Evolutionary conservation across 345 rosid genomes (phyloP), one percentile per base, ranked within the genome.

Genomic region (Hibiscus trionum): DNA sequence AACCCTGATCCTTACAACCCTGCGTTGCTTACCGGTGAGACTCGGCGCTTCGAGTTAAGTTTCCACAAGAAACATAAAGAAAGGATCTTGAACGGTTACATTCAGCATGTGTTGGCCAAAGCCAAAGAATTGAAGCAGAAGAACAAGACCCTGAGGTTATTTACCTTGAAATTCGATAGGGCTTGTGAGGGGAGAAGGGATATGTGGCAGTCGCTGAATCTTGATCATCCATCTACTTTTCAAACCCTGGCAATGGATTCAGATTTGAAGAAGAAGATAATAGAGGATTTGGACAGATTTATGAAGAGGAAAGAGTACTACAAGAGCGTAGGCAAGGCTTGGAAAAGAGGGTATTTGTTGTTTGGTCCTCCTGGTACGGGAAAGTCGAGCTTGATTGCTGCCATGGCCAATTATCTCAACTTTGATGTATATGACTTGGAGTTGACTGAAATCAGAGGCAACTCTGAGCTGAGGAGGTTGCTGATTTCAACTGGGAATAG

Each of bases 41-140:
- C 4, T 31, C 73, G 59, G 10, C 66, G 1, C 56, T 77, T 77
- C 63, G 80, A 80, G 72, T 57, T 82, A 27, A 72, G 76, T 27
- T 82, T 82, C 73, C 72, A 77, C 67, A 82, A 70, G 78, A 82
- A 82, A 47, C 73, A 80, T 61, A 80, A 73, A 35, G 71, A 77
- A 4, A 56, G 68, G 76, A 79, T 80, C 50, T 21, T 82, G 73
- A 70, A 46, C 9, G 11, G 10, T 27, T 82, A 80, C 15, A 16
- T 82, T 6, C 70, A 75, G 15, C 68, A 82, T 16, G 52, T 82
- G 2, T 5, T 82, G 31, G 17, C 26, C 3, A 76, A 75, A 61
- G 61, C 78, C 0, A 58, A 66, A n/a, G 78, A 82, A 35, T 10
- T 71, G 31, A 66, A 10, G 17, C 68, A 66, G 9, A 56, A 70